Evolutionary conservation across 306 rosid genomes (phyloP).

Genomic region (Herpetospermum pedunculosum): DNA sequence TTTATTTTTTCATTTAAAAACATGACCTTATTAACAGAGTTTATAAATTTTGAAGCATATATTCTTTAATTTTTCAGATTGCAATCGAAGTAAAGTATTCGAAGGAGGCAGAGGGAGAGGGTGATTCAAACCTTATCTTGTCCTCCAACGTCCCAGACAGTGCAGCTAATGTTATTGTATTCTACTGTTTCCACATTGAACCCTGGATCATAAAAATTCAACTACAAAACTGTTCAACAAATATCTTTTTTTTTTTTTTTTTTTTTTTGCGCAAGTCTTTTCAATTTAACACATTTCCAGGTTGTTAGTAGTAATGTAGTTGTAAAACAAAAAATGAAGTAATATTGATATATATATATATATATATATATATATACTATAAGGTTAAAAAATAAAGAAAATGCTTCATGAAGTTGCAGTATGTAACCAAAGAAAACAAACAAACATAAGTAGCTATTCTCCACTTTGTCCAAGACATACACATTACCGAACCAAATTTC

Average conservation of each 20-base stretch:
- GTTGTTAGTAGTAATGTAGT: neutral
- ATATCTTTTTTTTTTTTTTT: too few species aligned
- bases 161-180: constrained; percentile 30
- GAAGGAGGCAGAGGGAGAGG: neutral
- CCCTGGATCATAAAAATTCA: constrained; percentile 16
- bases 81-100: neutral
- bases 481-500: neutral
- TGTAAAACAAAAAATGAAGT: neutral
- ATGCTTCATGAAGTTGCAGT: neutral
- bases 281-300: neutral
- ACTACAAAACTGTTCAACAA: neutral
- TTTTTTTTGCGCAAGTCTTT: neutral
- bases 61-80: neutral
- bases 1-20: neutral
- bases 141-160: constrained; percentile 50
- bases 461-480: neutral
- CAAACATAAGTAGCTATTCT: neutral
- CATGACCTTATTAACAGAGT: neutral
- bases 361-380: too few species aligned
- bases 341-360: too few species aligned
- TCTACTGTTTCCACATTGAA: constrained; percentile 37
- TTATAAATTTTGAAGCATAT: neutral
- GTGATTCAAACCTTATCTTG: constrained; percentile 30
- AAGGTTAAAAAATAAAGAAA: neutral
- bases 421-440: neutral